Evolutionary conservation across 352 stramenopile species (phyloP).

Genomic region (Phytophthora aleatoria): DNA sequence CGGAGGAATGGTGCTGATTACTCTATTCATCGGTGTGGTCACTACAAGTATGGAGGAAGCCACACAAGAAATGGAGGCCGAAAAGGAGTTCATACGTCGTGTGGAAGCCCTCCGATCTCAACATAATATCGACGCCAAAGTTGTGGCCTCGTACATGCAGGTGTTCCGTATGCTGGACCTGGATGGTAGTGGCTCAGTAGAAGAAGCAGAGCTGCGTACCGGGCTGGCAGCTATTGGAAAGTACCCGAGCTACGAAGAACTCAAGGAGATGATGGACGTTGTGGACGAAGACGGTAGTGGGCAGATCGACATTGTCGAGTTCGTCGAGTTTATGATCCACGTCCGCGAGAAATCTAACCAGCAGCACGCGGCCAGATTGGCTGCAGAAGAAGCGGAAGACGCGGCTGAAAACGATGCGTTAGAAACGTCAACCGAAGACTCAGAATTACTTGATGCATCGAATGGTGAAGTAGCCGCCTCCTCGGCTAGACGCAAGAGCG

Average conservation of each 20-base stretch:
- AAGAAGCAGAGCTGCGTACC: slow-evolving; percentile 84
- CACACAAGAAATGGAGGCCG: slow-evolving; percentile 83
- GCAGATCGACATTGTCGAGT: slow-evolving; percentile 89
- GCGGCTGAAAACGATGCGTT: not conserved
- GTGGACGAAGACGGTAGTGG: slow-evolving; percentile 86
- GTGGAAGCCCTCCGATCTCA: slow-evolving; percentile 63
- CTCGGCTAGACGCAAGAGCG: slow-evolving; percentile 2
- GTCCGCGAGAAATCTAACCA: slow-evolving; percentile 71
- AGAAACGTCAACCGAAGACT: not conserved
- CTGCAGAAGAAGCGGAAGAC: slow-evolving; percentile 10
- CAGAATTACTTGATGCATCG: not conserved
- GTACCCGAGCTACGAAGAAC: slow-evolving; percentile 76
- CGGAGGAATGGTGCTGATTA: slow-evolving; percentile 89
- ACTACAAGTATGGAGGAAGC: slow-evolving; percentile 92
- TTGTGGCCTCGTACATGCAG: slow-evolving; percentile 77
- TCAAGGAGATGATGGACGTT: slow-evolving; percentile 87
- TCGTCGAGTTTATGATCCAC: slow-evolving; percentile 88
- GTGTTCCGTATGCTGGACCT: slow-evolving; percentile 86
- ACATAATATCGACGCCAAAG: slow-evolving; percentile 51
- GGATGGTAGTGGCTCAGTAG: slow-evolving; percentile 80
- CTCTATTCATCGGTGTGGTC: slow-evolving; percentile 92
- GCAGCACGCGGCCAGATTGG: slow-evolving; percentile 39
- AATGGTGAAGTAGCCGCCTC: slow-evolving; percentile 1
- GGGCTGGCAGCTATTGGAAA: slow-evolving; percentile 84
- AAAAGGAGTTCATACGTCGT: slow-evolving; percentile 69